phyloP scores from a whole-genome alignment of 2,329 filamentous ascomycete species.

The Microsporum ferrugineum region DNA sequence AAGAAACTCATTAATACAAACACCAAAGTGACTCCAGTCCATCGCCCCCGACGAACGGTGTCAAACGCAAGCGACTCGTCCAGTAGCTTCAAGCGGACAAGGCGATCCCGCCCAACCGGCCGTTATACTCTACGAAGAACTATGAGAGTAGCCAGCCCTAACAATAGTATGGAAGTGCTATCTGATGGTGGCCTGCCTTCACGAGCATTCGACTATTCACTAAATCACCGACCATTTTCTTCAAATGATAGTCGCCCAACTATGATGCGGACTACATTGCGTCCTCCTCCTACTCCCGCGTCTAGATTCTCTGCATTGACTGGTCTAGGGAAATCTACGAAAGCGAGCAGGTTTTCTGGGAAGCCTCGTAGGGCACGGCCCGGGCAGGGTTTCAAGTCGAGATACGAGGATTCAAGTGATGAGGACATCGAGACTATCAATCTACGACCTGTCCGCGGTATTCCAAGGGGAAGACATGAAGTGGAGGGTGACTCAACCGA shows the following conservation, averaged over 20 bases:
- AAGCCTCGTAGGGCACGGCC: slow-evolving; percentile 11
- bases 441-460: slow-evolving; percentile 48
- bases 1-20: not conserved
- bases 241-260: slow-evolving; percentile 31
- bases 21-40: not conserved
- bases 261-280: slow-evolving; percentile 37
- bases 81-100: slow-evolving; percentile 67
- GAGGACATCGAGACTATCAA: slow-evolving; percentile 46
- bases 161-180: slow-evolving; percentile 17
- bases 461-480: slow-evolving; percentile 46
- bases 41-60: slow-evolving; percentile 39
- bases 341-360: slow-evolving; percentile 19
- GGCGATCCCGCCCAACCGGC: slow-evolving; percentile 36
- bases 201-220: not conserved
- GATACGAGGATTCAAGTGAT: slow-evolving; percentile 63
- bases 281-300: slow-evolving; percentile 33
- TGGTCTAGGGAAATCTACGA: slow-evolving; percentile 27
- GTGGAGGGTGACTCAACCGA: slow-evolving; percentile 53
- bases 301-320: slow-evolving; percentile 31
- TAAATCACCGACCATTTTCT: slow-evolving; percentile 28
- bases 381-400: slow-evolving; percentile 36
- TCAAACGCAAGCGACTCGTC: slow-evolving; percentile 56
- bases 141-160: slow-evolving; percentile 48
- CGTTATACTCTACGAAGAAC: slow-evolving; percentile 56
- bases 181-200: not conserved